A percentile compares a stretch with the other conserved stretches of the same genome.
phyloP scores from a whole-genome alignment of 176 grass and related monocot species.

The Neostapfia colusana region DNA sequence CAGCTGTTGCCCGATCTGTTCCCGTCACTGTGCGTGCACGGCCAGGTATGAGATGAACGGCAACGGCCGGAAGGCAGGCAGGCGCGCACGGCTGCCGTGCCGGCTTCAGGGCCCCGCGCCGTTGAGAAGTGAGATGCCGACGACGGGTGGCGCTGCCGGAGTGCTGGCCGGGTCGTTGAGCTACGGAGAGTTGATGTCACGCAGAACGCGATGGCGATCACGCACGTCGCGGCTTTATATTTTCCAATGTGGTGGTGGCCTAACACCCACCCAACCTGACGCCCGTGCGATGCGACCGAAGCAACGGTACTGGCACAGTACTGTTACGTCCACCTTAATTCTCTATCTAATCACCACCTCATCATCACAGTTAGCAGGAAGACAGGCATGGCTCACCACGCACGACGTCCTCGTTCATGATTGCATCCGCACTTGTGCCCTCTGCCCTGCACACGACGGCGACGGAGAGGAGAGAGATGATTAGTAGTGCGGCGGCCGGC shows the following conservation, averaged over 20 bases:
- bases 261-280: conserved; percentile 32
- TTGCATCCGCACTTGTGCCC: conserved; percentile 19
- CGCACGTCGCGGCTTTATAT: not conserved
- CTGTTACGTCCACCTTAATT: not conserved
- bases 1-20: not conserved
- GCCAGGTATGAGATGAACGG: not conserved
- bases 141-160: not conserved
- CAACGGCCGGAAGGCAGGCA: not conserved
- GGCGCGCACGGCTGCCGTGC: not conserved
- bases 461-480: not conserved
- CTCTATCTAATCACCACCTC: not conserved
- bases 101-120: not conserved
- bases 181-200: conserved; percentile 3
- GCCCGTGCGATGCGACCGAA: not conserved
- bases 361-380: not conserved
- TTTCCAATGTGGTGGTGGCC: conserved; percentile 38
- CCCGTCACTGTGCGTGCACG: not conserved
- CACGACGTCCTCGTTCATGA: conserved; percentile 12
- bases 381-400: conserved; percentile 1
- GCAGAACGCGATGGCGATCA: not conserved
- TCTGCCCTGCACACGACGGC: not conserved
- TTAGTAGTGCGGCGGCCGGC: not conserved
- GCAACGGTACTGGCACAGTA: not conserved
- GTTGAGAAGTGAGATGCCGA: not conserved
- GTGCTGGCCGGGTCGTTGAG: not conserved